Conservation (phyloP, 768 basidiomycete genomes). For the Boletus coccyginus region DNA sequence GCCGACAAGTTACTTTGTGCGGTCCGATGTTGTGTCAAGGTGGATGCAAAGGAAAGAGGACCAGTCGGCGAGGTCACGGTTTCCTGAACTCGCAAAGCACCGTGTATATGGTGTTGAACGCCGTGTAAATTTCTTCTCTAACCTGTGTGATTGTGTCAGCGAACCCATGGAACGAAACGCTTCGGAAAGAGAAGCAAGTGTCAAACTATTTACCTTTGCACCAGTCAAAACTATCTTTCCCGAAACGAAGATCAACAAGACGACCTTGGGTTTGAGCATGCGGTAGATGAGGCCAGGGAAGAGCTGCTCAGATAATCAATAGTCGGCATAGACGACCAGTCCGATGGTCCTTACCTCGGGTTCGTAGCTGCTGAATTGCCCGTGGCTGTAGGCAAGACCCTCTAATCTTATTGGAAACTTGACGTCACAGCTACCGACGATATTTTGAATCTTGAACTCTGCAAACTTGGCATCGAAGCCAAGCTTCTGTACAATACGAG, state of each 20-base stretch:
- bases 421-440: constrained; percentile 96
- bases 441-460: constrained; percentile 99
- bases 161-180: constrained; percentile 14
- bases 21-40: background rate
- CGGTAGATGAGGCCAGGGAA: constrained; percentile 99
- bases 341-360: constrained; percentile 70
- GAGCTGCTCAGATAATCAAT: constrained; percentile 47
- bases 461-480: constrained; percentile 99
- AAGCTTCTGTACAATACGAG: constrained; percentile 98
- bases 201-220: constrained; percentile 76
- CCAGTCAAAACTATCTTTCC: constrained; percentile 99
- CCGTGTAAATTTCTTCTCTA: constrained; percentile 98
- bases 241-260: constrained; percentile 96
- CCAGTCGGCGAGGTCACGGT: constrained; percentile 40
- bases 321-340: background rate
- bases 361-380: constrained; percentile 96
- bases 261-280: constrained; percentile 99
- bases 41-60: background rate
- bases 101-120: constrained; percentile 99
- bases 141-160: constrained; percentile 63
- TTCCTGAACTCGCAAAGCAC: constrained; percentile 95
- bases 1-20: background rate
- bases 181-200: no score
- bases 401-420: constrained; percentile 98
- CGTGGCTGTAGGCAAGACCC: constrained; percentile 96